These are phyloP conservation scores for Elaeis oleifera DNA, from an alignment of 202 grass and related monocot species.

Conservation along the genomic window DNA sequence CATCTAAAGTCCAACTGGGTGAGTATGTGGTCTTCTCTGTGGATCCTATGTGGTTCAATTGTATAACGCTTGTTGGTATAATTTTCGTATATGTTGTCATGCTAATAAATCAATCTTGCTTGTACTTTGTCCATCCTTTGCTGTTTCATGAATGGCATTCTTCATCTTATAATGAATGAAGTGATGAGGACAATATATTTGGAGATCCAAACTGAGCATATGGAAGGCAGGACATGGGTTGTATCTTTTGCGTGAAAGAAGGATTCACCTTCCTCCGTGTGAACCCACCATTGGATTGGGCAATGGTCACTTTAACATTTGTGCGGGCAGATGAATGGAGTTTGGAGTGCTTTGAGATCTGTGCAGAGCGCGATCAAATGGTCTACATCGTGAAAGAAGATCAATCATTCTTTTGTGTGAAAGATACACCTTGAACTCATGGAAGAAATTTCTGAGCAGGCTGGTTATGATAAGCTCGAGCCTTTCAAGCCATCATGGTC, in stretches of 20 bases:
- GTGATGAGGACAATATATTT: conserved; percentile 19
- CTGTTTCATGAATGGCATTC: conserved; percentile 23
- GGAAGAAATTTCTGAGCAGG: conserved; percentile 9
- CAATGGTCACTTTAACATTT: too few relatives aligned
- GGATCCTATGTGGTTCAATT: too few relatives aligned
- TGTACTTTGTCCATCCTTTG: neutral
- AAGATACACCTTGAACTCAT: too few relatives aligned
- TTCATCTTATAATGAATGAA: conserved; percentile 30
- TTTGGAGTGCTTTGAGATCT: too few relatives aligned
- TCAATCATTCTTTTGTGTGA: too few relatives aligned
- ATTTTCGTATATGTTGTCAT: neutral
- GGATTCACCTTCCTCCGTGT: too few relatives aligned
- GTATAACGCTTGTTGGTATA: neutral
- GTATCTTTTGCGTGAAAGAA: too few relatives aligned
- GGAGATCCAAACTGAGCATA: conserved; percentile 22
- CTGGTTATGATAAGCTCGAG: conserved; percentile 32
- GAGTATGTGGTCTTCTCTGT: conserved; percentile 4
- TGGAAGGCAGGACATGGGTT: conserved; percentile 1
- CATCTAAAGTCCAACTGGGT: conserved; percentile 1
- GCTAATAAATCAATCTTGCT: neutral
- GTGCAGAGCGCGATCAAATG: too few relatives aligned
- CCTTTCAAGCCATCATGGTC: conserved; percentile 60
- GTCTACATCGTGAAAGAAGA: too few relatives aligned
- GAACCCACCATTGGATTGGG: too few relatives aligned
- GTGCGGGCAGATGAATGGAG: too few relatives aligned